Percentiles rank a stretch among this genome's conserved stretches.
These are phyloP conservation scores for Amniculicola lignicola DNA, from an alignment of 495 filamentous ascomycete genomes.

Conservation along the genomic window DNA sequence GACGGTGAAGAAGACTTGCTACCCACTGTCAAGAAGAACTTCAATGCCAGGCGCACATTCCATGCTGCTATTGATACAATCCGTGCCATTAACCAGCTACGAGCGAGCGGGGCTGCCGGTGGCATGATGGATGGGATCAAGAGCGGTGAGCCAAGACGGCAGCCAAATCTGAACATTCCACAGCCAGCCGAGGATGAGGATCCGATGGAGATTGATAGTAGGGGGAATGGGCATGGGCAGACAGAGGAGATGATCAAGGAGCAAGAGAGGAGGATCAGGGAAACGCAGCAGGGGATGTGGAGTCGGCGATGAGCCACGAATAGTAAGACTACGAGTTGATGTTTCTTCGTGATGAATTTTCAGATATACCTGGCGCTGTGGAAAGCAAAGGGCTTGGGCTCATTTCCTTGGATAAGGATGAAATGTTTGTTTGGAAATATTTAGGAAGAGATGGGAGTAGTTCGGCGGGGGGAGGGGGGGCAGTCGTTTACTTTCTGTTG, in stretches of 20 bases:
- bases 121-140: slow-evolving; percentile 87
- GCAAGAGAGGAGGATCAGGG: slow-evolving; percentile 59
- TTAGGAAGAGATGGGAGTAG: too few species aligned
- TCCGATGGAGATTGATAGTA: slow-evolving; percentile 53
- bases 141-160: slow-evolving; percentile 59
- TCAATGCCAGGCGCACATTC: slow-evolving; percentile 89
- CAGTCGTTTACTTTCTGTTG: too few species aligned
- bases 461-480: too few species aligned
- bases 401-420: too few species aligned
- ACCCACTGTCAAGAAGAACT: slow-evolving; percentile 96
- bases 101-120: slow-evolving; percentile 70
- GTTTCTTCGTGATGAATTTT: too few species aligned
- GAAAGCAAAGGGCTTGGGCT: too few species aligned
- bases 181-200: slow-evolving; percentile 36
- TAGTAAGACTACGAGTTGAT: too few species aligned
- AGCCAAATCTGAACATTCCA: slow-evolving; percentile 33
- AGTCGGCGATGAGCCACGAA: slow-evolving; percentile 9
- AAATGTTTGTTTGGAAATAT: too few species aligned
- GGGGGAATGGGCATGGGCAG: slow-evolving; percentile 61
- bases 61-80: slow-evolving; percentile 98
- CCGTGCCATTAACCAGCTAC: slow-evolving; percentile 93
- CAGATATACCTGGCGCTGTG: too few species aligned
- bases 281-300: slow-evolving; percentile 61
- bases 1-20: slow-evolving; percentile 66
- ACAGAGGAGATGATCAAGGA: slow-evolving; percentile 62